Base-by-base conservation (phyloP, 345 rosid genomes). In the Psidium friedrichsthalianum region DNA sequence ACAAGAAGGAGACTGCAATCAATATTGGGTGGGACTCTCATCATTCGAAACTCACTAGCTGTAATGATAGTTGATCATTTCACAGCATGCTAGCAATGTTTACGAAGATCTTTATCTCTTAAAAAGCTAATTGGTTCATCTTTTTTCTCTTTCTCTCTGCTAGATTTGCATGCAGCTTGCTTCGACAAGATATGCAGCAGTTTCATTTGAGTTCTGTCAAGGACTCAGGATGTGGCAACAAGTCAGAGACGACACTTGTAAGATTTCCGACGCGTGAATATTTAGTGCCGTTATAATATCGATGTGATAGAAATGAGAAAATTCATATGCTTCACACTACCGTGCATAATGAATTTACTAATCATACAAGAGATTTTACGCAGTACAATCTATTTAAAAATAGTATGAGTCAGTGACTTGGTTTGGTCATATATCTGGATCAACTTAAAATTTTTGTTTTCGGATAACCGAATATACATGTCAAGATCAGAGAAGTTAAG, bases 81-180 rank as follows among this genome's bases (percentile, higher is more conserved):
- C 20, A 69, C 14, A 32, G 25, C 4, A 8, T 69, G 24, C 20
- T 20, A 32, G 44, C 24, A 69, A 69, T 69, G 25, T 10, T 69
- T 8, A 59, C 27, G 47, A 14, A 5, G 9, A 5, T 51, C 51
- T 29, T 54, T 14, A 55, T 74, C 42, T 47, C 55, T 3, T 18
- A 25, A 42, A 21, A 82, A 16, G 57, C 47, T 57, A 49, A 78
- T 13, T 22, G 9, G 3, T 24, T 54, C 22, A 51, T 83, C 44
- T 11, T 61, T 83, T 84, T 82, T 76, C 61, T 87, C 20, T 22
- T 56, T 57, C 83, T 24, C 57, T 21, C 13, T 69, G 78, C 91
- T 95, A 95, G 98, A 90, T 96, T 91, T 53, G 90, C 97, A 0
- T 94, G 98, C 89, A 95, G 98, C 90, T 91, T 96, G 87, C 96